These are phyloP conservation scores for Suillus hirtellus DNA, from an alignment of 768 basidiomycete species.

Conservation along the genomic window DNA sequence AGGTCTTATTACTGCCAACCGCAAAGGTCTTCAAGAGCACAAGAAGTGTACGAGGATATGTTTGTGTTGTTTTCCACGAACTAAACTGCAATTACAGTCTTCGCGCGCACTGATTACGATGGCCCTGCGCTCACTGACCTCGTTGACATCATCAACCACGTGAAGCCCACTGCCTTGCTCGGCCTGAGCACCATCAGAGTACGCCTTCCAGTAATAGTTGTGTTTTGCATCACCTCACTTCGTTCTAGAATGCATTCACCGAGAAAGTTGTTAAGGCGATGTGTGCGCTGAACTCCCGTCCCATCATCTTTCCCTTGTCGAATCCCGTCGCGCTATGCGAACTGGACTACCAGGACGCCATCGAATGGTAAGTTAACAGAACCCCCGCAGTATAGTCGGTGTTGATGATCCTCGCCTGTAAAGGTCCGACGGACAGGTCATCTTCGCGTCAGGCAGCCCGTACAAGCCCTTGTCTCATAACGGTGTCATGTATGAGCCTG, in stretches of 20 bases:
- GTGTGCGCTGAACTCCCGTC: slow-evolving; percentile 61
- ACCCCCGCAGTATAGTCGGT: not conserved
- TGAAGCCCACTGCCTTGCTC: slow-evolving; percentile 76
- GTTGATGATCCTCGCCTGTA: not conserved
- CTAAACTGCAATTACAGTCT: slow-evolving; percentile 41
- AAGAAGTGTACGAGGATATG: slow-evolving; percentile 55
- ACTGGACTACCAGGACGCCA: slow-evolving; percentile 59
- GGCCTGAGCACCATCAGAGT: slow-evolving; percentile 64
- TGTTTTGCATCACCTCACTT: slow-evolving; percentile 4
- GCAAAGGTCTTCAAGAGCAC: slow-evolving; percentile 69
- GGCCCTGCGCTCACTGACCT: slow-evolving; percentile 62
- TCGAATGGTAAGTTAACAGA: slow-evolving; percentile 46
- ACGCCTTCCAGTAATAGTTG: not conserved
- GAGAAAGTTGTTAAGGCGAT: slow-evolving; percentile 63
- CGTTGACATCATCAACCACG: slow-evolving; percentile 65
- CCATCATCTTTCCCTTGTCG: slow-evolving; percentile 83
- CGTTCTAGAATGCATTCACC: slow-evolving; percentile 53
- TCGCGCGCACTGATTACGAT: slow-evolving; percentile 70
- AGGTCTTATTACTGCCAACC: slow-evolving; percentile 70
- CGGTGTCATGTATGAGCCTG: slow-evolving; percentile 55
- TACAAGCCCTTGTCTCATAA: slow-evolving; percentile 54
- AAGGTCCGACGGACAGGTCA: slow-evolving; percentile 63
- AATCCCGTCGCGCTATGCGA: slow-evolving; percentile 69
- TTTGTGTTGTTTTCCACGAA: not conserved
- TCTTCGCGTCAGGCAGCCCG: slow-evolving; percentile 76